These are phyloP conservation scores for Metschnikowia similis DNA, from an alignment of 805 yeast species.

Conservation along the genomic window DNA sequence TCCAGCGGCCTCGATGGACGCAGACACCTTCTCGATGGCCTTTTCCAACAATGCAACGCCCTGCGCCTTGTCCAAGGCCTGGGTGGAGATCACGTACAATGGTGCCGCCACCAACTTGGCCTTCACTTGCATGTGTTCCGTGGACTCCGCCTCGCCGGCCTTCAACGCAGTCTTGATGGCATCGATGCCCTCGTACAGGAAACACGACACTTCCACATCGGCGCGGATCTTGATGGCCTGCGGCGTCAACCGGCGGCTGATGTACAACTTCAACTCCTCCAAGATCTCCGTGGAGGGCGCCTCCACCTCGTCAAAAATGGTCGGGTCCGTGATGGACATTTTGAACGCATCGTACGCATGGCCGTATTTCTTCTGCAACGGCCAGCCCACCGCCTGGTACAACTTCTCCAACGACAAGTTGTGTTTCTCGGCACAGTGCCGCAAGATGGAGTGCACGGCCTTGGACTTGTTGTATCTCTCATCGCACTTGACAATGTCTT, in stretches of 20 bases:
- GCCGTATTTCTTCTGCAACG: constrained; percentile 89
- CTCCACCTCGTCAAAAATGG: constrained; percentile 75
- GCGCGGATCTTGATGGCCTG: constrained; percentile 98
- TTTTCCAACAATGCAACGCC: constrained; percentile 76
- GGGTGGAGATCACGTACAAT: constrained; percentile 86
- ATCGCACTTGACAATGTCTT: constrained; percentile 95
- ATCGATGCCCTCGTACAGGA: constrained; percentile 95
- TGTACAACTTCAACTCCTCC: constrained; percentile 82
- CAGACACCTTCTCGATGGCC: constrained; percentile 75
- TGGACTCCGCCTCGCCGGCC: constrained; percentile 80
- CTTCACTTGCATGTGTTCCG: constrained; percentile 83
- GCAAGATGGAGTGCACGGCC: constrained; percentile 95
- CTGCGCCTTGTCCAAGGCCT: constrained; percentile 84
- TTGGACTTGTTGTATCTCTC: constrained; percentile 95
- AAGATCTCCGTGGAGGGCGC: constrained; percentile 72
- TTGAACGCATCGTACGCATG: constrained; percentile 98
- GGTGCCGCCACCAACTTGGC: constrained; percentile 98
- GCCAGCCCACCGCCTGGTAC: constrained; percentile 94
- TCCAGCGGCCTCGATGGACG: constrained; percentile 64
- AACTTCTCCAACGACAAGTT: constrained; percentile 79
- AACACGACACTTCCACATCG: constrained; percentile 97
- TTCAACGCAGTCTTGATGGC: constrained; percentile 88
- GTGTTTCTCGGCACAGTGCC: constrained; percentile 98
- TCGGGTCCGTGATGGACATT: constrained; percentile 86
- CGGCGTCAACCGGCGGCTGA: constrained; percentile 91